Conservation (phyloP, 257 asterid species). For the Echium plantagineum region DNA sequence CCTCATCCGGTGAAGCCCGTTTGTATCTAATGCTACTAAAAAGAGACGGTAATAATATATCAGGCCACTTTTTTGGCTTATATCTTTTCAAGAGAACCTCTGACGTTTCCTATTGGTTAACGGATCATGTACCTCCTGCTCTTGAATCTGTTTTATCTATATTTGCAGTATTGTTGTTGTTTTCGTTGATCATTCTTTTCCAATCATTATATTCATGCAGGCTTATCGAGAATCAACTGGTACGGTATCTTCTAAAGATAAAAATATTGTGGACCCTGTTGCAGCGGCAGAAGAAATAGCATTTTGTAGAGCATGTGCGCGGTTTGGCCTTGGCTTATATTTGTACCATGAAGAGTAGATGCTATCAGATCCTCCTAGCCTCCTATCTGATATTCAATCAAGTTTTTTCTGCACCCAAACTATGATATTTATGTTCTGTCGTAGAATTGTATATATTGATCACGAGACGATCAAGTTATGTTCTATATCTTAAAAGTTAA, state of each 20-base stretch:
- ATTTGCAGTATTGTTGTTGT: not conserved
- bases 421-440: not conserved
- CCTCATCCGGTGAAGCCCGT: no score
- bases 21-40: no score
- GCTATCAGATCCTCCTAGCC: slow-evolving; percentile 5
- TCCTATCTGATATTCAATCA: slow-evolving; percentile 1
- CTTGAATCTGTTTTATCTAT: not conserved
- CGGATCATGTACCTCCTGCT: not conserved
- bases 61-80: not conserved
- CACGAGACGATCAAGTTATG: not conserved
- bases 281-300: slow-evolving; percentile 93
- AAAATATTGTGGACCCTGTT: slow-evolving; percentile 43
- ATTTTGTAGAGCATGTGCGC: slow-evolving; percentile 86
- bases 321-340: slow-evolving; percentile 92
- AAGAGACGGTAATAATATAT: not conserved
- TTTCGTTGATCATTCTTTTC: not conserved
- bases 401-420: slow-evolving; percentile 1
- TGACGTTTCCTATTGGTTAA: not conserved
- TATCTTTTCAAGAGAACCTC: not conserved
- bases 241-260: slow-evolving; percentile 41
- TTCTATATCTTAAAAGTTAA: no score
- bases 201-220: slow-evolving; percentile 23
- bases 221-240: slow-evolving; percentile 93
- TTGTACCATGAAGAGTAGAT: slow-evolving; percentile 56
- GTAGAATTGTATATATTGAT: not conserved